phyloP scores from a whole-genome alignment of 73 alveolate species.

The Tetrahymena borealis region DNA sequence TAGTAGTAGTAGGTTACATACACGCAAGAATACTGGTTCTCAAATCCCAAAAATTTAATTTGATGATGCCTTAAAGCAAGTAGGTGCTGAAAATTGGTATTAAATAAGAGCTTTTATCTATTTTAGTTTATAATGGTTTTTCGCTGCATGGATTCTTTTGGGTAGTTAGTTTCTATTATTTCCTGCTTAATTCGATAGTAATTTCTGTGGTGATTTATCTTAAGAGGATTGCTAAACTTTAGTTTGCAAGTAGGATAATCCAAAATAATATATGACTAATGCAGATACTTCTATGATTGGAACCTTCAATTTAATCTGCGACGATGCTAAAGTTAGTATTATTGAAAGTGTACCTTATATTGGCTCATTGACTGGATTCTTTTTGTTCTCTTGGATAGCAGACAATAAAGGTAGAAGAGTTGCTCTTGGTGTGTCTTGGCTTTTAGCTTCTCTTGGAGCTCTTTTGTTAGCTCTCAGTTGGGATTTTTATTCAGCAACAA shows the following conservation, averaged over 20 bases:
- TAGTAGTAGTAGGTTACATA: not conserved
- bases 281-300: conserved; percentile 9
- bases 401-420: conserved; percentile 38
- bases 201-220: not conserved
- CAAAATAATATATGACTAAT: not conserved
- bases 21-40: not conserved
- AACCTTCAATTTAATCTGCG: conserved; percentile 4
- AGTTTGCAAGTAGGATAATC: not conserved
- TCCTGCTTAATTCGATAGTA: conserved; percentile 13
- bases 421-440: conserved; percentile 18
- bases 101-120: conserved; percentile 21
- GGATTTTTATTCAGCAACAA: conserved; percentile 10
- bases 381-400: conserved; percentile 30
- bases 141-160: not conserved
- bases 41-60: not conserved
- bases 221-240: not conserved
- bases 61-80: conserved; percentile 38
- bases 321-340: not conserved
- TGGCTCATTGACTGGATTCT: conserved; percentile 33
- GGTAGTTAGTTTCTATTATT: conserved; percentile 18
- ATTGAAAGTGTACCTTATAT: conserved; percentile 3
- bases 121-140: conserved; percentile 28
- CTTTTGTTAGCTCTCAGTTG: conserved; percentile 4
- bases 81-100: conserved; percentile 22
- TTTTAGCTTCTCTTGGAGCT: conserved; percentile 17